Evolutionary conservation across 2,329 filamentous ascomycete genomes (phyloP).

Genomic region (Alternaria atra): DNA sequence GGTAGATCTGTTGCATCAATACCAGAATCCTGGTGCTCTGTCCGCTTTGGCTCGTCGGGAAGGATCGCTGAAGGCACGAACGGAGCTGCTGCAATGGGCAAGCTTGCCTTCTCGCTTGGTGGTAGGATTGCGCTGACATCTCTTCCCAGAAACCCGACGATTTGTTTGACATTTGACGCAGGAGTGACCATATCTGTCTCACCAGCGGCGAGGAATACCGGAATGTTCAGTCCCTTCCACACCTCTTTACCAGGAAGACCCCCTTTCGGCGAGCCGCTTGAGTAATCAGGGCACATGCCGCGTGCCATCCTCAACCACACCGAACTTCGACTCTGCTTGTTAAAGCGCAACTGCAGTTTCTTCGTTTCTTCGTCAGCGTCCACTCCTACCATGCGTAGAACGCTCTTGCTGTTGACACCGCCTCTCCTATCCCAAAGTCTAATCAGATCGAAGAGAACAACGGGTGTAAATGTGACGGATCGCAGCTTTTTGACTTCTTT

Average conservation of each 20-base stretch:
- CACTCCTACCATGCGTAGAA: slow-evolving; percentile 77
- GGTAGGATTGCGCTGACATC: slow-evolving; percentile 46
- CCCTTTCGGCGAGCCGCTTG: slow-evolving; percentile 62
- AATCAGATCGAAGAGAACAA: slow-evolving; percentile 77
- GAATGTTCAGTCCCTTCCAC: slow-evolving; percentile 77
- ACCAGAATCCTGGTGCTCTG: slow-evolving; percentile 47
- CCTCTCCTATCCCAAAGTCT: slow-evolving; percentile 81
- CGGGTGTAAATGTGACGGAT: slow-evolving; percentile 73
- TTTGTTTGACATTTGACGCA: slow-evolving; percentile 74
- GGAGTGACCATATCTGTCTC: slow-evolving; percentile 79
- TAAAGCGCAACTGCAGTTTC: slow-evolving; percentile 75
- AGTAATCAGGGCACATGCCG: slow-evolving; percentile 72
- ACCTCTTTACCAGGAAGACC: slow-evolving; percentile 74
- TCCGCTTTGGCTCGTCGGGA: slow-evolving; percentile 28
- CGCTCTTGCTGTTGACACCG: slow-evolving; percentile 79
- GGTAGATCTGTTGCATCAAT: slow-evolving; percentile 44
- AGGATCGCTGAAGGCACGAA: slow-evolving; percentile 49
- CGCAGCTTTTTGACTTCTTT: slow-evolving; percentile 62
- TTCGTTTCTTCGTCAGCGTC: slow-evolving; percentile 72
- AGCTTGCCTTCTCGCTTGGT: slow-evolving; percentile 47
- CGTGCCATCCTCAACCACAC: slow-evolving; percentile 85
- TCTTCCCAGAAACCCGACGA: slow-evolving; percentile 60
- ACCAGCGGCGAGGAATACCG: slow-evolving; percentile 81
- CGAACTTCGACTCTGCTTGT: slow-evolving; percentile 81
- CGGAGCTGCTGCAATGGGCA: slow-evolving; percentile 62